A percentile compares a stretch with the other conserved stretches of the same genome.
Conservation (phyloP, 768 basidiomycete genomes). For the Mycena capillaripes region DNA sequence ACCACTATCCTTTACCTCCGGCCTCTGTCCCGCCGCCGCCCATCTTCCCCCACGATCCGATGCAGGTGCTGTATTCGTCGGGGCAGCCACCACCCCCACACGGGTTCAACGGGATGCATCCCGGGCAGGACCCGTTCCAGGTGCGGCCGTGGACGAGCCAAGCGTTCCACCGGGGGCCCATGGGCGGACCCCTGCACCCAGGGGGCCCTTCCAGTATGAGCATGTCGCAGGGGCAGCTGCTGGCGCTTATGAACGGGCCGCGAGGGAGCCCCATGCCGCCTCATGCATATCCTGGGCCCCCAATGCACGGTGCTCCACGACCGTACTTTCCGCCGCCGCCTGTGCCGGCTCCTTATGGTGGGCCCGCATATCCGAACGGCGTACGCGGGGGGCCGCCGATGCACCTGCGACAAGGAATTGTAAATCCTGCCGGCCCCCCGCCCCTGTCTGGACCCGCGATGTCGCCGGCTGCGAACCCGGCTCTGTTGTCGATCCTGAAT, state of each 20-base stretch:
- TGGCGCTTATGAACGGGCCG: slow-evolving; percentile 57
- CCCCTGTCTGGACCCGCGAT: slow-evolving; percentile 34
- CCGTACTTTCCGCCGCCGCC: slow-evolving; percentile 1
- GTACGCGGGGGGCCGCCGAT: background rate
- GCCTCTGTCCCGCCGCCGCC: slow-evolving; percentile 37
- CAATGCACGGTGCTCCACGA: slow-evolving; percentile 7
- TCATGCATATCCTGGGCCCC: slow-evolving; percentile 27
- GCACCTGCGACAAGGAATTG: background rate
- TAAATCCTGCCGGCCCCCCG: background rate
- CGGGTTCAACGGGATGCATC: slow-evolving; percentile 16
- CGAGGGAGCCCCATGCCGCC: slow-evolving; percentile 36
- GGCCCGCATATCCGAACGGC: background rate
- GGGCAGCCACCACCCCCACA: slow-evolving; percentile 13
- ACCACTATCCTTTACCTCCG: slow-evolving; percentile 36
- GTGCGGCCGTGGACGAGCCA: slow-evolving; percentile 55
- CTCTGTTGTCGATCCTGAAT: slow-evolving; percentile 41
- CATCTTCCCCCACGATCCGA: slow-evolving; percentile 31
- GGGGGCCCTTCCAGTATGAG: slow-evolving; percentile 54
- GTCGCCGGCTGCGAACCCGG: slow-evolving; percentile 27
- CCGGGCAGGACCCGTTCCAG: slow-evolving; percentile 37
- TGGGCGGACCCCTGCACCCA: slow-evolving; percentile 46
- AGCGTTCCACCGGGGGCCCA: slow-evolving; percentile 38
- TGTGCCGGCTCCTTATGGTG: background rate
- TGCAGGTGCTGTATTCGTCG: slow-evolving; percentile 36
- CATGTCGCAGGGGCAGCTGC: slow-evolving; percentile 67